Evolutionary conservation across 257 asterid genomes (phyloP).

Genomic region (Ilex asprella): DNA sequence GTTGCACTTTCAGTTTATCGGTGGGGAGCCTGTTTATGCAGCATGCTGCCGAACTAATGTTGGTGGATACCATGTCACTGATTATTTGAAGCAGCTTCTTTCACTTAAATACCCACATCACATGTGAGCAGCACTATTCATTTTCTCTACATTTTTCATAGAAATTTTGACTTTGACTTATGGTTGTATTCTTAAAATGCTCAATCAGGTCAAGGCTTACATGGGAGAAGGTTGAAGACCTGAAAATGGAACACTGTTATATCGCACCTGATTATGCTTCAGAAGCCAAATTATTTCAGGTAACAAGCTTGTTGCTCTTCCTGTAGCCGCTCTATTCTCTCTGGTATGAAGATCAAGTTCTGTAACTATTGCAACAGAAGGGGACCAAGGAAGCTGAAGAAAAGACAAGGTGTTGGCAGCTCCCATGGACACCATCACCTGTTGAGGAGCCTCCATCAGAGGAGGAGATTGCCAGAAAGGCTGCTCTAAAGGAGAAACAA

Average conservation of each 20-base stretch:
- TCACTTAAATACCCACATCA: constrained; percentile 98
- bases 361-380: constrained; percentile 34
- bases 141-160: constrained; percentile 6
- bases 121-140: constrained; percentile 46
- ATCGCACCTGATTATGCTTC: constrained; percentile 68
- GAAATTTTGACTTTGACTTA: constrained; percentile 13
- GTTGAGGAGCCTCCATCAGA: constrained; percentile 90
- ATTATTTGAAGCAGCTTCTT: constrained; percentile 92
- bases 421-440: constrained; percentile 90
- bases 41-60: constrained; percentile 90
- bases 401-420: constrained; percentile 87
- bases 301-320: constrained; percentile 15
- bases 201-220: constrained; percentile 70
- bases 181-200: constrained; percentile 16
- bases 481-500: constrained; percentile 93
- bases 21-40: constrained; percentile 92
- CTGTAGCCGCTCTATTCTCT: constrained; percentile 15
- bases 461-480: constrained; percentile 98
- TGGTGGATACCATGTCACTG: constrained; percentile 96
- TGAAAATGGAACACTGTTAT: constrained; percentile 96
- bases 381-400: constrained; percentile 84
- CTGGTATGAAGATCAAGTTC: constrained; percentile 6
- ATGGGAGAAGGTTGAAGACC: constrained; percentile 98
- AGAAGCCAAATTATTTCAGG: constrained; percentile 85
- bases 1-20: constrained; percentile 53